Evolutionary conservation across 2,329 filamentous ascomycete species (phyloP), one percentile per base, ranked within the genome.

Genomic region (Exserohilum turcica): DNA sequence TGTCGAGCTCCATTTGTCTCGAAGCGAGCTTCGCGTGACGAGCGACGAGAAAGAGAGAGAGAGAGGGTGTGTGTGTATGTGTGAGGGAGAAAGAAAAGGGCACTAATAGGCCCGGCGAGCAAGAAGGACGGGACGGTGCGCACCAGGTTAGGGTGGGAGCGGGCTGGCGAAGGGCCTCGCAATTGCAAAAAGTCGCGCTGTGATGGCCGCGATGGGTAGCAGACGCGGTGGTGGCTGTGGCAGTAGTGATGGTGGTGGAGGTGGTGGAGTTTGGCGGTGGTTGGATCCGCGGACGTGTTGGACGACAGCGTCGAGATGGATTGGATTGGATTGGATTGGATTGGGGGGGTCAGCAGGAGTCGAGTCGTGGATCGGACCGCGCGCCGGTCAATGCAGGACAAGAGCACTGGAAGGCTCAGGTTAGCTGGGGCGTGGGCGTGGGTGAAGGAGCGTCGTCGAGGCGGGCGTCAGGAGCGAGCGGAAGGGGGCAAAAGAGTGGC

Each of bases 321-420:
- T 65, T 49, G 43, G 60, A 48, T 60, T 49, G 61, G 52, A 52
- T 54, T 60, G 40, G 36, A 61, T 65, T 57, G 56, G 70, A 61
- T 54, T 60, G 58, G 33, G 63, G 50, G 37, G 60, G 48, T 61
- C 52, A 60, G 54, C 54, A 57, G 60, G 43, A 46, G 62, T 66
- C 59, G 58, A 71, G 62, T 56, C 60, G 58, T 61, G 57, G 65
- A 60, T 56, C 66, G 70, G 72, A 67, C 64, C 72, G 66, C 72
- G 71, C 56, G 60, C 58, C 68, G 72, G 72, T 73, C 72, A 75
- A 75, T 74, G 72, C 72, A 71, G 67, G 56, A 59, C 65, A 59
- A 60, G 64, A 63, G 71, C 71, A 72, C 69, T 59, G 66, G 59
- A 59, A 66, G 59, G 59, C 57, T 46, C 54, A 65, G 31, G 63